These are phyloP conservation scores for Cyamopsis tetragonoloba DNA, from an alignment of 306 rosid genomes.

Conservation along the genomic window DNA sequence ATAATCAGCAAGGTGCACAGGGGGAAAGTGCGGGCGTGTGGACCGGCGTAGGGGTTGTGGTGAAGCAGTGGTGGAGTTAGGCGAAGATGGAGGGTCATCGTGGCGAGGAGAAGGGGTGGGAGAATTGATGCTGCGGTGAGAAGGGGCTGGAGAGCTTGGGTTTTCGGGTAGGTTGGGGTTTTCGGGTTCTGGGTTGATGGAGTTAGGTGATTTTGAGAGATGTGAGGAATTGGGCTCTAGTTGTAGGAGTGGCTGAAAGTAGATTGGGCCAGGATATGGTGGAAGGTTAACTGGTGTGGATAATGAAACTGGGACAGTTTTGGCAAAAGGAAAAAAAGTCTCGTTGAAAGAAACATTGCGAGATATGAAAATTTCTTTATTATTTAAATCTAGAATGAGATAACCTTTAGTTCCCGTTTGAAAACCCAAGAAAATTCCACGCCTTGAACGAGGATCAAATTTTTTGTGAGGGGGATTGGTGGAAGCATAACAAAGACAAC, in stretches of 20 bases:
- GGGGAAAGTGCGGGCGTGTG: too few relatives aligned
- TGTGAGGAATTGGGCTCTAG: too few relatives aligned
- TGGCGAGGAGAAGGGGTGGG: too few relatives aligned
- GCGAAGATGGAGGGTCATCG: too few relatives aligned
- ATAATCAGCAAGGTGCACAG: too few relatives aligned
- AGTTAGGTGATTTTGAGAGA: too few relatives aligned
- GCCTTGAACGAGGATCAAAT: neutral
- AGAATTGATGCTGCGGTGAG: too few relatives aligned
- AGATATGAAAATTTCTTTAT: neutral
- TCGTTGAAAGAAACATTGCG: neutral
- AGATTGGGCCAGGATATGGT: neutral
- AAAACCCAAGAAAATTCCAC: neutral
- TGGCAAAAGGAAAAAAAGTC: neutral
- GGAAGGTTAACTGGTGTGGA: neutral
- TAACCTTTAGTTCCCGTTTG: neutral
- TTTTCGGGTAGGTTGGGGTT: too few relatives aligned
- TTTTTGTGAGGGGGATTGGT: neutral
- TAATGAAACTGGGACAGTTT: neutral
- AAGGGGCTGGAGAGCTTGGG: too few relatives aligned
- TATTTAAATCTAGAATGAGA: neutral
- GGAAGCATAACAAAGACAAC: neutral
- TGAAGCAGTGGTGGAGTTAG: too few relatives aligned
- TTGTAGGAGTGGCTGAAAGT: neutral
- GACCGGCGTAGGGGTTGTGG: too few relatives aligned
- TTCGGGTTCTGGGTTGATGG: too few relatives aligned